Percentiles rank a stretch among this genome's conserved stretches.
phyloP scores from a whole-genome alignment of 768 basidiomycete genomes.

The Boletus reticulatus region DNA sequence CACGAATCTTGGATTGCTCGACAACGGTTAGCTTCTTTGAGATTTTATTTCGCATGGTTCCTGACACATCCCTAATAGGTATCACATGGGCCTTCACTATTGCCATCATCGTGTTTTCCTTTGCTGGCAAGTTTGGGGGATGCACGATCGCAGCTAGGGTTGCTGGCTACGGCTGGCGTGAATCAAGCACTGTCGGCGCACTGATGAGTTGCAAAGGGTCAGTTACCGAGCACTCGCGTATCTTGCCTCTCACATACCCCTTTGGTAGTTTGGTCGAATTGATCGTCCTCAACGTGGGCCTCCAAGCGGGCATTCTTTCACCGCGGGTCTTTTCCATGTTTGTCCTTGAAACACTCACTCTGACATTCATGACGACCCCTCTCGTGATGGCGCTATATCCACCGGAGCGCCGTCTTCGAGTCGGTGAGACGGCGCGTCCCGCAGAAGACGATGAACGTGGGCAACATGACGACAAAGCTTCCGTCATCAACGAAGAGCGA shows the following conservation, averaged over 20 bases:
- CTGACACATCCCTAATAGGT: constrained; percentile 35
- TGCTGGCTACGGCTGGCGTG: constrained; percentile 75
- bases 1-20: constrained; percentile 81
- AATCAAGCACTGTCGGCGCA: constrained; percentile 80
- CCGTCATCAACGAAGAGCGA: constrained; percentile 11
- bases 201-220: constrained; percentile 97
- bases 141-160: constrained; percentile 69
- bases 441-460: constrained; percentile 36
- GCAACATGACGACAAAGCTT: constrained; percentile 4
- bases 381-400: constrained; percentile 69
- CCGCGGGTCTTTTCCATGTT: constrained; percentile 91
- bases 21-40: constrained; percentile 51
- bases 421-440: constrained; percentile 17
- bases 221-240: neutral
- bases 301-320: constrained; percentile 75
- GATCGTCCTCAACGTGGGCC: constrained; percentile 94
- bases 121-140: constrained; percentile 86
- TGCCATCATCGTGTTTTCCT: constrained; percentile 76
- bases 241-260: neutral
- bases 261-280: constrained; percentile 76
- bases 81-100: constrained; percentile 89
- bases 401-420: constrained; percentile 52
- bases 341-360: constrained; percentile 75
- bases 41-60: neutral
- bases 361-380: constrained; percentile 88